Evolutionary conservation across 148 eudicot species (phyloP).

Genomic region (Euryodendron excelsum): DNA sequence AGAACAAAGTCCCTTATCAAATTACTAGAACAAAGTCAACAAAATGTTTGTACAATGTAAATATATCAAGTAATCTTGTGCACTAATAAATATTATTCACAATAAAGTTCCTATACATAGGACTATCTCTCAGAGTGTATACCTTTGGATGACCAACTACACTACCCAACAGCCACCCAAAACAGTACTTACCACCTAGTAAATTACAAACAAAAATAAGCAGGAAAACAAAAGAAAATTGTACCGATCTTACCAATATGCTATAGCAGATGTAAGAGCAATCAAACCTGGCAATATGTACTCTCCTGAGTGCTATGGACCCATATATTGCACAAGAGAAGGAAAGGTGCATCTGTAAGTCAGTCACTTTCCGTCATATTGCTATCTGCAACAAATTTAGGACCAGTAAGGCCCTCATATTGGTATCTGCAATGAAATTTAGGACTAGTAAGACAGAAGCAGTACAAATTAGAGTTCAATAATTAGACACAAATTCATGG

Average conservation of each 20-base stretch:
- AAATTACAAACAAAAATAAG: neutral
- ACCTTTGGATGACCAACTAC: neutral
- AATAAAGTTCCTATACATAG: neutral
- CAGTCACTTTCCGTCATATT: neutral
- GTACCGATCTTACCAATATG: neutral
- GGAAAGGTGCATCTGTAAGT: neutral
- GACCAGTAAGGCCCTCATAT: neutral
- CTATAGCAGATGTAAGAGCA: neutral
- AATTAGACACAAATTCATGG: neutral
- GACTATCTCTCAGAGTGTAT: neutral
- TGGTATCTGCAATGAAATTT: too few relatives aligned
- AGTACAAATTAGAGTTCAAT: neutral
- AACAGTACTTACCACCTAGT: neutral
- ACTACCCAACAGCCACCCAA: neutral
- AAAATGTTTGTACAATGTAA: neutral
- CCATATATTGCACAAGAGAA: neutral
- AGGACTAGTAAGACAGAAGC: neutral
- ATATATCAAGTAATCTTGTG: neutral
- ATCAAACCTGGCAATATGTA: neutral
- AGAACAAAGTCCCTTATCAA: neutral
- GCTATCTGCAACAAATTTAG: conserved; percentile 7
- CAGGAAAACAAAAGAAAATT: too few relatives aligned
- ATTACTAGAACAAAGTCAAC: neutral
- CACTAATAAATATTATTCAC: neutral
- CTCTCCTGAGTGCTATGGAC: neutral